These are phyloP conservation scores for Cercospora berteroae DNA, from an alignment of 2,329 filamentous ascomycete genomes.

Conservation along the genomic window DNA sequence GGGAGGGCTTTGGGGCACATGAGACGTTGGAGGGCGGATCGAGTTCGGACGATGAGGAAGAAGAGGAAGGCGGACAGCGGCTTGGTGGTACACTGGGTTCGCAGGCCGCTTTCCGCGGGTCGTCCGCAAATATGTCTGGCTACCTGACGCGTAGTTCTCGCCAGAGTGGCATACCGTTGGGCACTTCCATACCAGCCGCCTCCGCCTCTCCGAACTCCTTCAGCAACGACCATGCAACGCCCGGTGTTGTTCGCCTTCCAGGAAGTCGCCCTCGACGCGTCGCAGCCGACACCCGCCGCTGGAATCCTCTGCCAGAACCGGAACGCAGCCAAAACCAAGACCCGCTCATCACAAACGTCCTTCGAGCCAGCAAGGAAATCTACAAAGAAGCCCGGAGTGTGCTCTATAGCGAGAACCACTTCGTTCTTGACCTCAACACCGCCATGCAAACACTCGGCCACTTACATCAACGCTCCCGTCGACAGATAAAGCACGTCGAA, in stretches of 20 bases:
- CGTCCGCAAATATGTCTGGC: background rate
- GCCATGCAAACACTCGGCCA: slow-evolving; percentile 41
- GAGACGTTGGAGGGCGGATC: background rate
- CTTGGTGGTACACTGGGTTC: background rate
- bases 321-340: slow-evolving; percentile 35
- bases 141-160: background rate
- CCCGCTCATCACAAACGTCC: slow-evolving; percentile 41
- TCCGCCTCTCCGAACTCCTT: background rate
- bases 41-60: slow-evolving; percentile 12
- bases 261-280: background rate
- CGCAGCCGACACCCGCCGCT: background rate
- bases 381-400: slow-evolving; percentile 43
- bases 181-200: background rate
- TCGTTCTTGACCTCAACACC: slow-evolving; percentile 41
- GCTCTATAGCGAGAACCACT: slow-evolving; percentile 43
- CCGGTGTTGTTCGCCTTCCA: background rate
- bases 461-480: slow-evolving; percentile 45
- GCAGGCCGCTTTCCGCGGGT: background rate
- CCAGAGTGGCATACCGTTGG: background rate
- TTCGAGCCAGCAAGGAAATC: slow-evolving; percentile 43
- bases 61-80: background rate
- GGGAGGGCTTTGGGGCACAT: background rate
- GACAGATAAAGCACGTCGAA: slow-evolving; percentile 45
- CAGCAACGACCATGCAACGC: background rate
- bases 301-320: slow-evolving; percentile 11